Evolutionary conservation across 495 filamentous ascomycete genomes (phyloP).

Genomic region (Penicillium coffeae): DNA sequence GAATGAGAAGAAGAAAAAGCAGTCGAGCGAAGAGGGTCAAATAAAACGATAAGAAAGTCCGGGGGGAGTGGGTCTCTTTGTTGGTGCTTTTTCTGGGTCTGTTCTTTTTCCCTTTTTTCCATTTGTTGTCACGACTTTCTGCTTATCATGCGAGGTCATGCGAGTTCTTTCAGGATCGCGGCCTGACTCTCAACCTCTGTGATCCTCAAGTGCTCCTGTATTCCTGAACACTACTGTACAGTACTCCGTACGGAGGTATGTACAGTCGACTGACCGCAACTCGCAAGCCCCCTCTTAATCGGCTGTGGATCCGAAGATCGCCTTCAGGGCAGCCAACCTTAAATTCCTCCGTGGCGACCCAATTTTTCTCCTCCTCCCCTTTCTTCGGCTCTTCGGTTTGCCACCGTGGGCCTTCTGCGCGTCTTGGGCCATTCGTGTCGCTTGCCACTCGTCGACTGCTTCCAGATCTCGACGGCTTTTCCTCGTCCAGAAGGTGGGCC

Average conservation of each 20-base stretch:
- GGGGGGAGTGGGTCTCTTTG: not conserved
- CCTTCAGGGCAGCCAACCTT: conserved; percentile 23
- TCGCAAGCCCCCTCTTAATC: conserved; percentile 19
- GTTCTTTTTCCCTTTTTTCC: not conserved
- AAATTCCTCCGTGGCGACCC: not conserved
- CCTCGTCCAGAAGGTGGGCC: not conserved
- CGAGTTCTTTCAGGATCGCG: too few relatives aligned
- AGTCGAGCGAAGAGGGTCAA: not conserved
- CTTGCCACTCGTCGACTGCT: too few relatives aligned
- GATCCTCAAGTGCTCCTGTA: not conserved
- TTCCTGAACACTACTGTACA: not conserved
- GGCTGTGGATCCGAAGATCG: conserved; percentile 18
- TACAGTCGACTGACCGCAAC: not conserved
- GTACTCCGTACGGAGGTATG: too few relatives aligned
- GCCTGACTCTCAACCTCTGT: too few relatives aligned
- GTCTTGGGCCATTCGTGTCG: not conserved
- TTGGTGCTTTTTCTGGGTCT: not conserved
- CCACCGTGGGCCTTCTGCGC: not conserved
- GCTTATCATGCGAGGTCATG: not conserved
- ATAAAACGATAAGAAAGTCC: not conserved
- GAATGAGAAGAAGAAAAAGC: not conserved
- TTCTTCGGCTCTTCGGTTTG: not conserved
- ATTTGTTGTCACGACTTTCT: not conserved
- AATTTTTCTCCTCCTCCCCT: conserved; percentile 1
- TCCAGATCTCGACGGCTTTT: too few relatives aligned